Evolutionary conservation across 2,329 filamentous ascomycete genomes (phyloP).

Genomic region (Hymenoscyphus infarciens): DNA sequence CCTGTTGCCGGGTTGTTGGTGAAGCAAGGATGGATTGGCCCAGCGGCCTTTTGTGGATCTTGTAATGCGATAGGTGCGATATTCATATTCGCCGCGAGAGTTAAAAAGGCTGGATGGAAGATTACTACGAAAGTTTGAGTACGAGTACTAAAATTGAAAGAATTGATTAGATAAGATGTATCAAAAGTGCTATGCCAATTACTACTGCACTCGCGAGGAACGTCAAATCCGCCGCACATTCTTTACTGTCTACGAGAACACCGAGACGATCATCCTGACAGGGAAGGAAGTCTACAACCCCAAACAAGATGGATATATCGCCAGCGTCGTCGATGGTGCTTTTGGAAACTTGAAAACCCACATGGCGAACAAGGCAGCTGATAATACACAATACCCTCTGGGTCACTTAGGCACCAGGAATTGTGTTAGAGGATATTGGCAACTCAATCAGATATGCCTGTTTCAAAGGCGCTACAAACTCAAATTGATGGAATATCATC

Average conservation of each 20-base stretch:
- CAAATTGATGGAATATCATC: no score
- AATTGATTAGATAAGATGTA: background rate
- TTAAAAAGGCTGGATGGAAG: conserved; percentile 18
- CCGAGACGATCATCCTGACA: background rate
- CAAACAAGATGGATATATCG: background rate
- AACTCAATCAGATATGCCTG: no score
- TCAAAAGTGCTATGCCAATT: background rate
- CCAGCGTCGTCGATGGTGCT: background rate
- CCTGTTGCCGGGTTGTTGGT: conserved; percentile 40
- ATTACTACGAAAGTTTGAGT: conserved; percentile 16
- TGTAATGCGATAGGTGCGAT: conserved; percentile 42
- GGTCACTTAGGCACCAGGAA: background rate
- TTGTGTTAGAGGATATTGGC: no score
- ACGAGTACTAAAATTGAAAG: background rate
- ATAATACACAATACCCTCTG: background rate
- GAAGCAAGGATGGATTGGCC: conserved; percentile 46
- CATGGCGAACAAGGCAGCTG: background rate
- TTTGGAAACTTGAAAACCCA: background rate
- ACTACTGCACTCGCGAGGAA: background rate
- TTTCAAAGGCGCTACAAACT: no score
- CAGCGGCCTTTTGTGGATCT: conserved; percentile 54
- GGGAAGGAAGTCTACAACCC: background rate
- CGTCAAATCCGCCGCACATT: background rate
- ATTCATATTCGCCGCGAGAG: conserved; percentile 34
- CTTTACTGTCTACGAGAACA: background rate